phyloP scores from a whole-genome alignment of 2,329 filamentous ascomycete genomes.

The Aspergillus fijiensis region DNA sequence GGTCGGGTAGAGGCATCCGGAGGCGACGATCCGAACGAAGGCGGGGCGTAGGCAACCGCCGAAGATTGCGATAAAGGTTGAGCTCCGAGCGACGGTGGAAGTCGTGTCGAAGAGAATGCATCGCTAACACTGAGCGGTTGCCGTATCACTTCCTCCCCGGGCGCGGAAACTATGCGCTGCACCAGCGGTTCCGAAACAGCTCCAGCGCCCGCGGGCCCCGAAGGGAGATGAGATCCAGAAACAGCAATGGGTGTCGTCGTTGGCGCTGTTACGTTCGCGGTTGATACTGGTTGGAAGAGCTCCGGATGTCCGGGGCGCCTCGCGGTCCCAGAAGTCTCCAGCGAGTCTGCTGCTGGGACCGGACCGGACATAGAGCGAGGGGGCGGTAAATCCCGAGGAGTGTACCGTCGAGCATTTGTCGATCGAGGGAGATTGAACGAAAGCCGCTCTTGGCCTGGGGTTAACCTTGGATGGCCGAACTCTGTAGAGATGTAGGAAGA shows the following conservation, averaged over 20 bases:
- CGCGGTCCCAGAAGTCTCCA: slow-evolving; percentile 38
- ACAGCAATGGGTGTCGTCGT: slow-evolving; percentile 10
- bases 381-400: slow-evolving; percentile 40
- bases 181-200: slow-evolving; percentile 16
- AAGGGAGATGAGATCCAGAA: slow-evolving; percentile 15
- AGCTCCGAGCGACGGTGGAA: slow-evolving; percentile 23
- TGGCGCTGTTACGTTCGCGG: slow-evolving; percentile 16
- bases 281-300: slow-evolving; percentile 25
- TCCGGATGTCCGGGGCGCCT: slow-evolving; percentile 33
- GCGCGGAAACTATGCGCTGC: slow-evolving; percentile 16
- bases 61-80: slow-evolving; percentile 20
- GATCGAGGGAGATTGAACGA: slow-evolving; percentile 35
- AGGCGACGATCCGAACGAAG: slow-evolving; percentile 24
- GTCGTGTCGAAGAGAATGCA: slow-evolving; percentile 17
- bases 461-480: slow-evolving; percentile 38
- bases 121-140: slow-evolving; percentile 21
- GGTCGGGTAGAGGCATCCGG: slow-evolving; percentile 25
- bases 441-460: slow-evolving; percentile 35
- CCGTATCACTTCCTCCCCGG: slow-evolving; percentile 18
- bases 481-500: slow-evolving; percentile 38
- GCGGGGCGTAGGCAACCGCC: slow-evolving; percentile 26
- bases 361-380: slow-evolving; percentile 48
- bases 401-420: slow-evolving; percentile 40
- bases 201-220: slow-evolving; percentile 16
- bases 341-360: slow-evolving; percentile 38